Percentiles rank a stretch among this genome's conserved stretches.
These are phyloP conservation scores for Centella asiatica DNA, from an alignment of 129 eudicot species.

Conservation along the genomic window DNA sequence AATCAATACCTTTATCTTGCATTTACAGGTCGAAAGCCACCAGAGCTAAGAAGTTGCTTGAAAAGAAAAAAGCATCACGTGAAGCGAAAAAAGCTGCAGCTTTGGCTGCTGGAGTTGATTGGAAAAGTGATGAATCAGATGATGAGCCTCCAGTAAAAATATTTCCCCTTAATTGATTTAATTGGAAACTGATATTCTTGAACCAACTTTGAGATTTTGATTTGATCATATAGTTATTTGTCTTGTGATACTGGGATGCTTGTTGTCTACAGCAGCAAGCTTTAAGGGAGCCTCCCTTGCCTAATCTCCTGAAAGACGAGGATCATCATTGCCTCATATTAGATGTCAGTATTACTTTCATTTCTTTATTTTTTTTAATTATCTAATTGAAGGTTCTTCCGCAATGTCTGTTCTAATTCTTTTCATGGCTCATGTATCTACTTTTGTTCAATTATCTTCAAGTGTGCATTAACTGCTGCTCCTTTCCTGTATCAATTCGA, in stretches of 20 bases:
- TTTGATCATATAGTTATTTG: slow-evolving; percentile 5
- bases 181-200: slow-evolving; percentile 1
- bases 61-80: slow-evolving; percentile 38
- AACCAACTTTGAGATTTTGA: neutral
- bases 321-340: slow-evolving; percentile 48
- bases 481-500: neutral
- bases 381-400: neutral
- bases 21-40: slow-evolving; percentile 55
- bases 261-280: slow-evolving; percentile 34
- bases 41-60: slow-evolving; percentile 64
- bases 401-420: neutral
- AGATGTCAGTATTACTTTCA: slow-evolving; percentile 47
- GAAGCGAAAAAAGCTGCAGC: slow-evolving; percentile 72
- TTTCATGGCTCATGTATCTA: neutral
- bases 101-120: slow-evolving; percentile 81
- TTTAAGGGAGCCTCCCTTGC: slow-evolving; percentile 70
- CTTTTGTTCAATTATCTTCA: neutral
- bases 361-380: neutral
- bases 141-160: slow-evolving; percentile 63
- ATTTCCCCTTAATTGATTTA: slow-evolving; percentile 3
- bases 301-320: slow-evolving; percentile 67
- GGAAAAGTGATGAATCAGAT: slow-evolving; percentile 74
- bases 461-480: neutral
- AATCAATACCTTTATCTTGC: slow-evolving; percentile 1
- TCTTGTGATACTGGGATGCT: slow-evolving; percentile 8